A percentile compares a stretch with the other conserved stretches of the same genome.
Conservation (phyloP, 164 flowering plant species). For the Akebia trifoliata region DNA sequence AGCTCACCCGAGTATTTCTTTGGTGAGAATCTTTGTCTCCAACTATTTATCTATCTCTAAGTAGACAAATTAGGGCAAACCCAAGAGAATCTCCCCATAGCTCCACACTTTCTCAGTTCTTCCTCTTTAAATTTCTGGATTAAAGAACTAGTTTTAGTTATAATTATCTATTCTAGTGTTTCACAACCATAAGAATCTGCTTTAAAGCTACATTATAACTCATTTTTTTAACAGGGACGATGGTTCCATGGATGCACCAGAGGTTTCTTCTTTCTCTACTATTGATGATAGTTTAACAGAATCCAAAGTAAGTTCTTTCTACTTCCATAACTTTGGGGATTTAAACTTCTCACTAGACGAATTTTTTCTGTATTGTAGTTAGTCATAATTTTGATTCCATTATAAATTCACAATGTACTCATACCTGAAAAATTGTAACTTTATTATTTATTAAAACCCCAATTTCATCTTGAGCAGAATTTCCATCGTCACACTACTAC, state of each 20-base stretch:
- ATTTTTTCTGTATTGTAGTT: no score
- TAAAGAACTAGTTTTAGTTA: no score
- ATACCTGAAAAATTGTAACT: neutral
- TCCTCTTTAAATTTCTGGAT: neutral
- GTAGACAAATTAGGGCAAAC: neutral
- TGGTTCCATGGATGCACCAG: conserved; percentile 14
- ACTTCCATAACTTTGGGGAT: neutral
- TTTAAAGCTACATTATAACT: neutral
- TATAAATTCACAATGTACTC: neutral
- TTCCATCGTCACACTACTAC: neutral
- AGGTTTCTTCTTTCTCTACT: conserved; percentile 1
- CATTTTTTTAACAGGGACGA: conserved; percentile 41
- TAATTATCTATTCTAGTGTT: neutral
- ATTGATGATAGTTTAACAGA: neutral
- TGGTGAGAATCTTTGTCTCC: conserved; percentile 31
- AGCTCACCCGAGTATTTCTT: conserved; percentile 55
- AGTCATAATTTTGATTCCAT: neutral
- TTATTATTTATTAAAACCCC: neutral
- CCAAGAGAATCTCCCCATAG: neutral
- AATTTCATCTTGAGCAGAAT: conserved; percentile 6
- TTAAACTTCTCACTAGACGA: neutral
- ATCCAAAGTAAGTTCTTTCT: conserved; percentile 11
- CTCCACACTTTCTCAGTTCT: neutral
- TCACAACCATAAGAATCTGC: neutral
- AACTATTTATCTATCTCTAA: neutral